Percentiles rank a stretch among this genome's conserved stretches.
Conservation (phyloP, 225 moss, liverwort and hornwort genomes). For the Antitrichia curtipendula region DNA sequence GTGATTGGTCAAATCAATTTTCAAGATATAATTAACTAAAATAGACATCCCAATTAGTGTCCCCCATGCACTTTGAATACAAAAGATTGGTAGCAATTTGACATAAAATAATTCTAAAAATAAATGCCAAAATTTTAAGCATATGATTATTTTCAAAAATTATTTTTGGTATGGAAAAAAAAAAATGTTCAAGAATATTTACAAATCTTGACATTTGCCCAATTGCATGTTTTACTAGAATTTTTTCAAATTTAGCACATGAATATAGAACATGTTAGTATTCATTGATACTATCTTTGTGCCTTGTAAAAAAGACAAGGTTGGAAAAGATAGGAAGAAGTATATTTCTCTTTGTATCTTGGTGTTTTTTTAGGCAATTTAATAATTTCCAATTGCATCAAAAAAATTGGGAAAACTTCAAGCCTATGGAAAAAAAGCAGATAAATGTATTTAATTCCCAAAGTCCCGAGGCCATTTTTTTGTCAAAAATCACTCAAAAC, state of each 20-base stretch:
- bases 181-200: background rate
- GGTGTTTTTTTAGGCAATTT: too few species aligned
- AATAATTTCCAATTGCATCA: too few species aligned
- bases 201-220: background rate
- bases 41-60: background rate
- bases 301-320: background rate
- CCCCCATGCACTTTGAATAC: background rate
- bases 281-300: background rate
- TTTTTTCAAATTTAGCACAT: too few species aligned
- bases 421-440: too few species aligned
- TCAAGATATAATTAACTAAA: background rate
- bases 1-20: background rate
- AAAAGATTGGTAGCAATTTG: background rate
- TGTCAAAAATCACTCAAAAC: too few species aligned
- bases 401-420: too few species aligned
- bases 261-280: background rate
- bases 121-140: background rate
- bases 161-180: fast-evolving
- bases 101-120: background rate
- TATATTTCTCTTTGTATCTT: background rate
- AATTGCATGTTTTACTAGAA: background rate
- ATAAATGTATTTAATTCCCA: too few species aligned
- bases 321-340: background rate
- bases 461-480: too few species aligned
- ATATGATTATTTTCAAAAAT: background rate